phyloP scores from a whole-genome alignment of 2,329 filamentous ascomycete genomes.

The Pseudocercospora fijiensis region DNA sequence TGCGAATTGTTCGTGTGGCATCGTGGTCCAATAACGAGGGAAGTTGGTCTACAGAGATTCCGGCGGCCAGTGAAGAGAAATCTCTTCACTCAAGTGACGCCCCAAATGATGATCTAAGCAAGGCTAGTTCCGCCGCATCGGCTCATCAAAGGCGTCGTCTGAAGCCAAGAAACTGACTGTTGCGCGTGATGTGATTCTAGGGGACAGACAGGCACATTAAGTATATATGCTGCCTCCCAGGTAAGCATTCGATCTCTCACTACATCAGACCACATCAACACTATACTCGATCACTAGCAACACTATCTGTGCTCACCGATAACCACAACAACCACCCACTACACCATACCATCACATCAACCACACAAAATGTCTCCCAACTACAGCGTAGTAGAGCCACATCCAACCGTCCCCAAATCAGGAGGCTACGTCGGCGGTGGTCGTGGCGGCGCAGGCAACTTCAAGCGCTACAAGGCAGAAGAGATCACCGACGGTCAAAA shows the following conservation, averaged over 20 bases:
- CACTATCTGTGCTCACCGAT: not conserved
- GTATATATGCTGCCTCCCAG: constrained; percentile 16
- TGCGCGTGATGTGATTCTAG: constrained; percentile 24
- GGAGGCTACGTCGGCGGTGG: constrained; percentile 53
- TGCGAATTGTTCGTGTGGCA: constrained; percentile 20
- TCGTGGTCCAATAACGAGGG: not conserved
- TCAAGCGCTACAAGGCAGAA: constrained; percentile 55
- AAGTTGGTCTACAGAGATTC: not conserved
- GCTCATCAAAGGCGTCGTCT: constrained; percentile 17
- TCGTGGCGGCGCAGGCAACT: constrained; percentile 60
- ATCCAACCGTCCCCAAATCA: constrained; percentile 55
- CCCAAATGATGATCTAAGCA: not conserved
- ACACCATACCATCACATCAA: constrained; percentile 8
- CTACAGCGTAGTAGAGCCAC: constrained; percentile 61
- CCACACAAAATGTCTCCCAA: constrained; percentile 35
- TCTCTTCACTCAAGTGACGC: constrained; percentile 10
- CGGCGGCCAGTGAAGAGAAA: constrained; percentile 6
- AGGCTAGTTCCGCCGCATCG: not conserved
- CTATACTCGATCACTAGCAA: constrained; percentile 7
- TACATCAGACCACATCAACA: constrained; percentile 16
- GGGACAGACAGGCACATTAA: constrained; percentile 2
- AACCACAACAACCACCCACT: not conserved
- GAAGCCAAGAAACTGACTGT: constrained; percentile 17
- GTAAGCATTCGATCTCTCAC: constrained; percentile 7
- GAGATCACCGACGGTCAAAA: constrained; percentile 52